Conservation (phyloP, 306 rosid genomes). For the Potentilla sterilis region DNA sequence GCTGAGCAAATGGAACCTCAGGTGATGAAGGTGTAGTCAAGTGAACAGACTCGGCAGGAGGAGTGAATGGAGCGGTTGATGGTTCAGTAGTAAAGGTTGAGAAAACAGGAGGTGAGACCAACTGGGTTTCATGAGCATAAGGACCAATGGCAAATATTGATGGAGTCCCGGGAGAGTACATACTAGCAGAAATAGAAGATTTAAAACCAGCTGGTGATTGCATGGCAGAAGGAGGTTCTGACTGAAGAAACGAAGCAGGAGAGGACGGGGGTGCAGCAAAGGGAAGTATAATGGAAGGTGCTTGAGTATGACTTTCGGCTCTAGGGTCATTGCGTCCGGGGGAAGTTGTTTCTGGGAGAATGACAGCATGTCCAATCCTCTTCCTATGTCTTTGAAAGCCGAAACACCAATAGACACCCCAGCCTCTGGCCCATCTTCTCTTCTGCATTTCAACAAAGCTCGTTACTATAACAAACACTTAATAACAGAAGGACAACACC, state of each 20-base stretch:
- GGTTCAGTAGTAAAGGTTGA: conserved; percentile 84
- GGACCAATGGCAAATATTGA: conserved; percentile 95
- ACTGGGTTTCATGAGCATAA: conserved; percentile 81
- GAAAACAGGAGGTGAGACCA: conserved; percentile 93
- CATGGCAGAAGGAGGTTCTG: conserved; percentile 82
- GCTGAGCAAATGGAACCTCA: conserved; percentile 94
- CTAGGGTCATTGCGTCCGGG: conserved; percentile 34
- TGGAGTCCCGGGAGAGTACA: conserved; percentile 93
- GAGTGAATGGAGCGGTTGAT: conserved; percentile 95
- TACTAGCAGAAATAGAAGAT: conserved; percentile 64
- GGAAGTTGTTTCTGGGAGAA: conserved; percentile 58
- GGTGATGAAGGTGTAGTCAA: conserved; percentile 96
- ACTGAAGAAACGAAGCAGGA: conserved; percentile 87
- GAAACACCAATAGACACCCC: conserved; percentile 66
- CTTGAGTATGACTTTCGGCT: conserved; percentile 48
- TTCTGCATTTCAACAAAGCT: conserved; percentile 51
- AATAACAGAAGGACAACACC: conserved; percentile 14
- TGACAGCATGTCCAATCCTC: conserved; percentile 69
- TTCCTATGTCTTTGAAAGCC: conserved; percentile 60
- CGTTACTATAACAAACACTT: conserved; percentile 13
- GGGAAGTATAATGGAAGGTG: conserved; percentile 51
- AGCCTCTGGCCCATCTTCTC: conserved; percentile 85
- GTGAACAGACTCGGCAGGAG: conserved; percentile 84
- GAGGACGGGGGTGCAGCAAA: conserved; percentile 95
- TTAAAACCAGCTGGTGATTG: conserved; percentile 65